Conservation (phyloP, 371 early-diverging fungal species). For the Syncephalis fuscata region DNA sequence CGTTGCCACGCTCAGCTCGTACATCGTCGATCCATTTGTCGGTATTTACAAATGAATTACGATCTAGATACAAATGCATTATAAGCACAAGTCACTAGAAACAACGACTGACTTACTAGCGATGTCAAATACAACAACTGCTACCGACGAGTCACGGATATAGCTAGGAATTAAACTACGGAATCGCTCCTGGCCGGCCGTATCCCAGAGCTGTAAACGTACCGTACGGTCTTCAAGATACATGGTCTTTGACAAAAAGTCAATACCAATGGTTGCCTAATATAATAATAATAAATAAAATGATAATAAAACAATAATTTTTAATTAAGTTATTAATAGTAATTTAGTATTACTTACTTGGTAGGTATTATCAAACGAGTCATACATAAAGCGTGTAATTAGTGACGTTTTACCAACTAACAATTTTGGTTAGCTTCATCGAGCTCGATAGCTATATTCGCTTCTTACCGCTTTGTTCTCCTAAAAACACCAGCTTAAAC, state of each 20-base stretch:
- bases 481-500: conserved; percentile 87
- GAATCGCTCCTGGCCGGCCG: conserved; percentile 97
- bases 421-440: no score
- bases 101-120: conserved; percentile 38
- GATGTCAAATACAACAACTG: conserved; percentile 95
- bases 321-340: no score
- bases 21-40: conserved; percentile 98
- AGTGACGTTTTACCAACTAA: conserved; percentile 98
- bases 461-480: conserved; percentile 84
- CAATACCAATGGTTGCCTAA: conserved; percentile 99
- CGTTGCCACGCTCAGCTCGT: conserved; percentile 88
- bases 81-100: no score
- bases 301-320: neutral
- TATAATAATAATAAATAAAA: conserved; percentile 1
- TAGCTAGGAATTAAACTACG: conserved; percentile 95
- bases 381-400: conserved; percentile 98
- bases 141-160: conserved; percentile 97
- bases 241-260: conserved; percentile 98
- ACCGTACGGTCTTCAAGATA: conserved; percentile 92
- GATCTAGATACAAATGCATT: conserved; percentile 26
- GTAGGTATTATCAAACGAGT: conserved; percentile 94
- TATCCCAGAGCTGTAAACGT: conserved; percentile 99
- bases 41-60: conserved; percentile 87
- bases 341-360: conserved; percentile 44
- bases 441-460: neutral